Percentiles rank a stretch among this genome's conserved stretches.
Conservation (phyloP, 2,329 filamentous ascomycete species). For the Colletotrichum graminicola region DNA sequence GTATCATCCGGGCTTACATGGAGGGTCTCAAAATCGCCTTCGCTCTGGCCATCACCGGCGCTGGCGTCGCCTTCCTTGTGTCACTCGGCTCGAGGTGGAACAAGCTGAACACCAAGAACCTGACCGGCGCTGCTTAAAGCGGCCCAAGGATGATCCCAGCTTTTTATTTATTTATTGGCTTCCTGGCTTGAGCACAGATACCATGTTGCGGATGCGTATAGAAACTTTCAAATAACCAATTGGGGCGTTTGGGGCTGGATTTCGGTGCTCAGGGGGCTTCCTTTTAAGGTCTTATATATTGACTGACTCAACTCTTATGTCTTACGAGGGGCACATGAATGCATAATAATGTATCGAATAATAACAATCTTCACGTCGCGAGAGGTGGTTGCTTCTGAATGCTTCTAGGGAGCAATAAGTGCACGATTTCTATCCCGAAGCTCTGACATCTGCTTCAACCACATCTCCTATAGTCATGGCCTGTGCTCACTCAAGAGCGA, state of each 20-base stretch:
- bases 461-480: not conserved
- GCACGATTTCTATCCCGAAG: not conserved
- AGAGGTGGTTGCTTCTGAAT: not conserved
- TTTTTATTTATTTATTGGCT: slow-evolving; percentile 4
- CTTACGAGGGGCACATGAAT: slow-evolving; percentile 11
- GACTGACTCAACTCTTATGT: slow-evolving; percentile 19
- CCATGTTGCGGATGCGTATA: not conserved
- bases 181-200: slow-evolving; percentile 18
- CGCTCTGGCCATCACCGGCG: slow-evolving; percentile 66
- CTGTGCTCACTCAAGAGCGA: not conserved
- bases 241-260: slow-evolving; percentile 15
- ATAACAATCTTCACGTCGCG: not conserved
- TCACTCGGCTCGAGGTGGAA: slow-evolving; percentile 53
- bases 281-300: not conserved
- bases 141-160: not conserved
- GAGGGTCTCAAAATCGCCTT: slow-evolving; percentile 72
- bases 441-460: not conserved
- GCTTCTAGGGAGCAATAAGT: not conserved
- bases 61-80: slow-evolving; percentile 54
- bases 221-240: not conserved
- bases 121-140: slow-evolving; percentile 27
- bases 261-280: not conserved
- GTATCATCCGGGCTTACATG: slow-evolving; percentile 73
- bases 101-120: slow-evolving; percentile 39
- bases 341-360: not conserved